Evolutionary conservation across 1,139 yeast genomes (phyloP).

Genomic region (Geotrichum histeridarum): DNA sequence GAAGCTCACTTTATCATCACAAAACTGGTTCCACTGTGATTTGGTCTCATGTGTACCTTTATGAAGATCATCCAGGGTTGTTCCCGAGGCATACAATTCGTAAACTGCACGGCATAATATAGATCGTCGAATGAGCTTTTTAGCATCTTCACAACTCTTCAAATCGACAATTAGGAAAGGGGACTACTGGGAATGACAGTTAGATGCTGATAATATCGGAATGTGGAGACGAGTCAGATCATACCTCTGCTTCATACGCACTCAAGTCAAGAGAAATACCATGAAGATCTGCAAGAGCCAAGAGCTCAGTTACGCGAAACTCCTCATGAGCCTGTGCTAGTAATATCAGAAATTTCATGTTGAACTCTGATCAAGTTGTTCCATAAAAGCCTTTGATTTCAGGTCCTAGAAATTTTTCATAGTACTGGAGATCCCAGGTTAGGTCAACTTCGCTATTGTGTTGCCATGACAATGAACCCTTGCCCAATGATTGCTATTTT

Average conservation of each 20-base stretch:
- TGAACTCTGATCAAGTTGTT: background rate
- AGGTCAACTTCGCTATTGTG: background rate
- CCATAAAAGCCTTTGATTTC: background rate
- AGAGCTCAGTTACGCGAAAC: constrained; percentile 77
- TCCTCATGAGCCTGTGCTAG: constrained; percentile 80
- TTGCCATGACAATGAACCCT: constrained; percentile 8
- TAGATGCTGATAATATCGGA: background rate
- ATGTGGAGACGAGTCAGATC: background rate
- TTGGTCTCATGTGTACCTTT: constrained; percentile 41
- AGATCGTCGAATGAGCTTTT: constrained; percentile 57
- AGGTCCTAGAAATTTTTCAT: background rate
- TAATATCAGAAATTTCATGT: constrained; percentile 59
- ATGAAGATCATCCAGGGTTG: constrained; percentile 54
- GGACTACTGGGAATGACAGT: constrained; percentile 19
- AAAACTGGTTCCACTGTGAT: constrained; percentile 22
- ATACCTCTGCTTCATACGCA: constrained; percentile 46
- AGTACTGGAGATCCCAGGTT: background rate
- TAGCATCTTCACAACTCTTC: constrained; percentile 61
- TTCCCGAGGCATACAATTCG: constrained; percentile 79
- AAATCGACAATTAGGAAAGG: constrained; percentile 73
- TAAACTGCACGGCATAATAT: constrained; percentile 71
- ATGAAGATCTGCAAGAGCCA: constrained; percentile 68
- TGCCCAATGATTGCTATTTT: constrained; percentile 3
- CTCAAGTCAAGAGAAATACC: constrained; percentile 56
- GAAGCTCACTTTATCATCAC: constrained; percentile 40